These are phyloP conservation scores for Hypoxylon subgilvum DNA, from an alignment of 495 filamentous ascomycete genomes.

Conservation along the genomic window DNA sequence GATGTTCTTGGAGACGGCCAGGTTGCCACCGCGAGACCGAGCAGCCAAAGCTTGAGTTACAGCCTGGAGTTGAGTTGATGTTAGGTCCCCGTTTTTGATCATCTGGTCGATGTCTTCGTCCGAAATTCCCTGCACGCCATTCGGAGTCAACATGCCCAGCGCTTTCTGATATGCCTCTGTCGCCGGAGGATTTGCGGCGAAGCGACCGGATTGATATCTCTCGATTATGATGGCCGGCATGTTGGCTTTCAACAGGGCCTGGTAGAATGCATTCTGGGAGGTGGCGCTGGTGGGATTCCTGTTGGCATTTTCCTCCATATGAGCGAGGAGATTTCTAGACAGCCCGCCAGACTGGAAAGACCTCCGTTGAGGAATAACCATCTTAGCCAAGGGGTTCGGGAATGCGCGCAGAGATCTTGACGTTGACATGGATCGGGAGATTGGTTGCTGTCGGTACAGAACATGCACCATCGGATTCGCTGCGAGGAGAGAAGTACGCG, in stretches of 20 bases:
- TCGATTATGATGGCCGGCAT: conserved; percentile 92
- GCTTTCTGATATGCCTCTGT: conserved; percentile 78
- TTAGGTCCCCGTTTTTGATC: conserved; percentile 50
- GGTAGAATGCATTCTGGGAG: conserved; percentile 91
- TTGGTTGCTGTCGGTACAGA: conserved; percentile 24
- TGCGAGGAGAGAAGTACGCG: conserved; percentile 35
- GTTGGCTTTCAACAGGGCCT: conserved; percentile 84
- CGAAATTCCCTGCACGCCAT: conserved; percentile 41
- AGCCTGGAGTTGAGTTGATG: conserved; percentile 73
- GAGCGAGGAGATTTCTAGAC: conserved; percentile 56
- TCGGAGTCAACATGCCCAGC: conserved; percentile 63
- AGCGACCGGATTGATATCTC: conserved; percentile 82
- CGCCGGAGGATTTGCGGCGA: conserved; percentile 74
- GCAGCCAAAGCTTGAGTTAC: conserved; percentile 88
- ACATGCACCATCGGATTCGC: conserved; percentile 36
- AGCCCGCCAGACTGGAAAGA: conserved; percentile 50
- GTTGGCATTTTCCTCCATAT: conserved; percentile 83
- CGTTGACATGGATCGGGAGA: conserved; percentile 37
- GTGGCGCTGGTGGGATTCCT: conserved; percentile 84
- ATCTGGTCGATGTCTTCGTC: conserved; percentile 40
- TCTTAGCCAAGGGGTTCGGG: conserved; percentile 24
- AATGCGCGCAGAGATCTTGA: conserved; percentile 28
- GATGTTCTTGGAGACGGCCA: conserved; percentile 56
- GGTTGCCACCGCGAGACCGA: conserved; percentile 68
- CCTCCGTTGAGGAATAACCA: conserved; percentile 39